Base-by-base conservation (phyloP, 495 filamentous ascomycete genomes). In the Penicillium egyptiacum region DNA sequence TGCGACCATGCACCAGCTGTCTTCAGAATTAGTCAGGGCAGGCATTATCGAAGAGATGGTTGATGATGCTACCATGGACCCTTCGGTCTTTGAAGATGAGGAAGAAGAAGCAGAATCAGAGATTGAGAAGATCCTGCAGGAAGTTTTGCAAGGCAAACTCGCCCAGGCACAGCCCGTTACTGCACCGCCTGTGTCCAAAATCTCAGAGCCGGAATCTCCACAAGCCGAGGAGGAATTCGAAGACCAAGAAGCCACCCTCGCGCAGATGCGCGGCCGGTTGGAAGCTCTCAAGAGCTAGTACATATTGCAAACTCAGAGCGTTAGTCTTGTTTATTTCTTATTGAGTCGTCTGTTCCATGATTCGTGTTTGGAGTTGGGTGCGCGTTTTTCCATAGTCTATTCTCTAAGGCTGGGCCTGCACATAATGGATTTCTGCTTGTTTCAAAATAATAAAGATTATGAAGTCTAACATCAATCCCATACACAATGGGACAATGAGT, bases 41-140 rank as follows among this genome's bases (percentile, higher is more conserved):
- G 94, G 95, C 4, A 92, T 98, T 59, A 96, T 98, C 56, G 94
- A 98, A 75, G 94, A 98, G 77, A 96, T 97, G 87, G 86, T 96
- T 12, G 88, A 84, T 41, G 94, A 98, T 68, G 84, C 79, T 40
- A 72, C 97, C 60, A 91, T 91, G n/a, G 83, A 87, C 63, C 81
- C 84, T 40, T 78, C 85, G 53, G 55, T 88, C 33, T 68, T 85
- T 20, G 89, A 92, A 59, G 90, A 88, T 17, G 91, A 94, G 69
- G 88, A 92, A 37, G 85, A 86, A n/a, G 92, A 96, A 76, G 91
- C 87, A 5, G 91, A 97, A 62, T 79, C 78, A 30, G 92, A 98
- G 76, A 91, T 96, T 16, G 94, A 96, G 59, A 95, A 94, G 80
- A 86, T 96, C 17, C 74, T 98, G 20, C 86, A 89, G 5, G 94